A percentile compares a stretch with the other conserved stretches of the same genome.
These are phyloP conservation scores for Salix dunnii DNA, from an alignment of 345 rosid genomes.

Conservation along the genomic window DNA sequence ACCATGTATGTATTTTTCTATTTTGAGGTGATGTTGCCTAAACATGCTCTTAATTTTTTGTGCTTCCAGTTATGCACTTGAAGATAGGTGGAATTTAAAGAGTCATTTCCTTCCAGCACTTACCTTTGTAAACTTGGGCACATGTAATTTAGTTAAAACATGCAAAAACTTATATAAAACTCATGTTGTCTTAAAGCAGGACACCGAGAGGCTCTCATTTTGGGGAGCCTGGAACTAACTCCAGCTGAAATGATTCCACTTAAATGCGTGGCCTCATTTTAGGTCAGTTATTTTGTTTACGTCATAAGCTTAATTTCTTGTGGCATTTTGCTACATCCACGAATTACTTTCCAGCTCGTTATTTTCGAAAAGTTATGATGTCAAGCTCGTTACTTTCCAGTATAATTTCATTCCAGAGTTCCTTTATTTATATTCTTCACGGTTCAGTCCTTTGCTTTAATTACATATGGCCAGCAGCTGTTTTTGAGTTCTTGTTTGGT, in stretches of 20 bases:
- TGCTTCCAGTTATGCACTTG: conserved; percentile 44
- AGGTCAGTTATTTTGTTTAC: conserved; percentile 96
- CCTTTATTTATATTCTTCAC: conserved; percentile 29
- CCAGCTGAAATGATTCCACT: conserved; percentile 98
- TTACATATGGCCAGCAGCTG: conserved; percentile 8
- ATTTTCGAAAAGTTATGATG: conserved; percentile 27
- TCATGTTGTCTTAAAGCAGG: conserved; percentile 99
- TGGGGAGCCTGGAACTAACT: conserved; percentile 94
- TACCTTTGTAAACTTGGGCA: conserved; percentile 61
- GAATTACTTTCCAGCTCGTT: conserved; percentile 49
- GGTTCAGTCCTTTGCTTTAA: conserved; percentile 16
- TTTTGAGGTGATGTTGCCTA: conserved; percentile 22
- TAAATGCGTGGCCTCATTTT: conserved; percentile 98
- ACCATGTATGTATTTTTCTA: neutral
- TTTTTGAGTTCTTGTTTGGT: conserved; percentile 1
- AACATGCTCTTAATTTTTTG: conserved; percentile 23
- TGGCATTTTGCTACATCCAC: conserved; percentile 59
- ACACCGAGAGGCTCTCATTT: conserved; percentile 92
- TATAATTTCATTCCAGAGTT: conserved; percentile 28
- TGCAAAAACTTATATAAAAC: conserved; percentile 80
- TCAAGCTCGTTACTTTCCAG: too few species aligned
- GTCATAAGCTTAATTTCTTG: conserved; percentile 51
- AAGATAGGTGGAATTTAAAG: conserved; percentile 39
- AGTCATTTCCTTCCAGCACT: conserved; percentile 63
- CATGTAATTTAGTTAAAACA: conserved; percentile 56